Percentiles rank a stretch among this genome's conserved stretches.
phyloP scores from a whole-genome alignment of 1,284 basidiomycete genomes.

The Kalmanozyma brasiliensis region DNA sequence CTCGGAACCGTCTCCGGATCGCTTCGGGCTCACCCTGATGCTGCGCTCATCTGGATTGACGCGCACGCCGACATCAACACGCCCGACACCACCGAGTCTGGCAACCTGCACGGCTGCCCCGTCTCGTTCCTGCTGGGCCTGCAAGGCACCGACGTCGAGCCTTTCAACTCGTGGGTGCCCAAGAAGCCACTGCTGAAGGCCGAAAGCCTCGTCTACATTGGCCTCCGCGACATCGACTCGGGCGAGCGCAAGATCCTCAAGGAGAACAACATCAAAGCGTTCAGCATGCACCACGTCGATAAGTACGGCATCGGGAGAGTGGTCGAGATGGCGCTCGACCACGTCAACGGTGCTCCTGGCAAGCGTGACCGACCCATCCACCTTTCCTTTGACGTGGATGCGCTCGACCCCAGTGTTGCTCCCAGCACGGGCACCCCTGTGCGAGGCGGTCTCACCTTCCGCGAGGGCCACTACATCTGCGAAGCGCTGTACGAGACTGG shows the following conservation, averaged over 20 bases:
- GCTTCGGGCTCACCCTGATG: slow-evolving; percentile 72
- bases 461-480: slow-evolving; percentile 93
- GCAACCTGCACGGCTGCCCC: slow-evolving; percentile 98
- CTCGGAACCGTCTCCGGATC: slow-evolving; percentile 68
- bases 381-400: slow-evolving; percentile 94
- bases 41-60: slow-evolving; percentile 84
- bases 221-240: slow-evolving; percentile 89
- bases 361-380: slow-evolving; percentile 85
- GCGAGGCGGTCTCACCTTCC: slow-evolving; percentile 93
- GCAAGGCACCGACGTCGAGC: slow-evolving; percentile 62
- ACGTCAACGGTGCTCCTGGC: slow-evolving; percentile 75
- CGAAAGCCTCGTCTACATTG: slow-evolving; percentile 88
- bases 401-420: slow-evolving; percentile 85
- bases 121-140: slow-evolving; percentile 82
- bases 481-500: slow-evolving; percentile 95
- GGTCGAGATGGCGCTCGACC: slow-evolving; percentile 92
- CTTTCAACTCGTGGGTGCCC: slow-evolving; percentile 65
- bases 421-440: slow-evolving; percentile 94
- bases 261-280: slow-evolving; percentile 88
- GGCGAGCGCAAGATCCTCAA: slow-evolving; percentile 89
- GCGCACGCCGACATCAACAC: slow-evolving; percentile 91
- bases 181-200: slow-evolving; percentile 71
- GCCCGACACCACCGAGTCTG: slow-evolving; percentile 80
- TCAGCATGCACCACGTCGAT: slow-evolving; percentile 98
- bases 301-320: slow-evolving; percentile 87